Base-by-base conservation (phyloP, 106 monocot species). In the Allium sativum region DNA sequence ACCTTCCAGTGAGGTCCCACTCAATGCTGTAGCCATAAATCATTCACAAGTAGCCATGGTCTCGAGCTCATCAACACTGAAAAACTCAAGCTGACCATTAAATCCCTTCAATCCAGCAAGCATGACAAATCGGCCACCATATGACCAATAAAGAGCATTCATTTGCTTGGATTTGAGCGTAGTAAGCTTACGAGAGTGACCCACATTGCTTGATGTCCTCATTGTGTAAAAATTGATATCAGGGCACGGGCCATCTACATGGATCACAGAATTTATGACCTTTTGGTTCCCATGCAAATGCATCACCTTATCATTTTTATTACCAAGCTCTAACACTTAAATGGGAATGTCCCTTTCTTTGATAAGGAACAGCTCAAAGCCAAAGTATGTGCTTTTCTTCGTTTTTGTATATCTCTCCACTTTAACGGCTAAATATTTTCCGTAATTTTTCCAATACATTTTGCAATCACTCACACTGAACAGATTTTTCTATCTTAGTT, bases 241-340 rank as follows among this genome's bases (percentile, higher is more conserved):
- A 41, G 90, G 94, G 8, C 81, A 57, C 11, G 90, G 94, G 7
- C 72, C 55, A 17, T 95, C 94, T 31, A 89, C 94, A 65, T 95
- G 94, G 42, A 95, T 90, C 14, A 95, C 70, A 11, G 84, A 95
- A 90, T 20, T 90, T 63, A 21, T 95, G 90, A 22, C 94, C 94
- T 66, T 87, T 95, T 1, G 94, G 94, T 54, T 95, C 94, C 94
- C 94, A 95, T 40, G 83, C 90, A 76, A 95, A 95, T 17, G 94
- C 90, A 95, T 53, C 18, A 87, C 90, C 70, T 95, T 95, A 60
- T 95, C 94, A 58, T 84, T 95, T 56, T 95, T 95, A 22, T 90
- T 95, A 5, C 90, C 94, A 22, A 95, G 84, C 51, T 95, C 94
- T 41, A 95, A 48, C 10, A 84, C 94, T 66, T 95, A 89, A 56